Evolutionary conservation across 2,329 filamentous ascomycete genomes (phyloP).

Genomic region (Fusarium papillatum): DNA sequence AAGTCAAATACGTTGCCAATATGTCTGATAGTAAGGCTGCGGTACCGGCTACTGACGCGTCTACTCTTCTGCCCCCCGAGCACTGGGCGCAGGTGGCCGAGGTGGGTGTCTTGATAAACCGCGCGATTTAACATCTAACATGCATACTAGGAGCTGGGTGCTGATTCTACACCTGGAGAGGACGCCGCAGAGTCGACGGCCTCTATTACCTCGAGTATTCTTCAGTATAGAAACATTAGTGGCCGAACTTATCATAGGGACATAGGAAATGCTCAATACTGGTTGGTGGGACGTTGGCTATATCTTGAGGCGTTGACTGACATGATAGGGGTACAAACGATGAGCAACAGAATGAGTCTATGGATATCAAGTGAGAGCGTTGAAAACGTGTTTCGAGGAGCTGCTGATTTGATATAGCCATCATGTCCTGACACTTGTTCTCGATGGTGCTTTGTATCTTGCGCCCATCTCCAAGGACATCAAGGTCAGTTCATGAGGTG

Average conservation of each 20-base stretch:
- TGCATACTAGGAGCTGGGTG: slow-evolving; percentile 8
- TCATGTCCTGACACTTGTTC: slow-evolving; percentile 29
- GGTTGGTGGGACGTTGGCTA: background rate
- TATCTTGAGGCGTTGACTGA: background rate
- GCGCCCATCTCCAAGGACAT: slow-evolving; percentile 23
- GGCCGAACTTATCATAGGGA: slow-evolving; percentile 31
- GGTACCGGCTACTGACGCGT: background rate
- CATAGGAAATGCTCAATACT: slow-evolving; percentile 30
- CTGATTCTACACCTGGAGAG: slow-evolving; percentile 18
- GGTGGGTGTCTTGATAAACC: background rate
- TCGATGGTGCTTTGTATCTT: slow-evolving; percentile 16
- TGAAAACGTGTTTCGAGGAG: accelerated
- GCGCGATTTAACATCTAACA: background rate
- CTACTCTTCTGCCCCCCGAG: slow-evolving; percentile 24
- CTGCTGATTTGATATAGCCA: slow-evolving; percentile 14
- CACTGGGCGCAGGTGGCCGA: slow-evolving; percentile 33
- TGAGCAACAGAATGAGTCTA: slow-evolving; percentile 34
- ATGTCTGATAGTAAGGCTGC: background rate
- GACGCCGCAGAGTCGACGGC: slow-evolving; percentile 17
- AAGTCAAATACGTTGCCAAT: background rate
- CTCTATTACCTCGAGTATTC: slow-evolving; percentile 27
- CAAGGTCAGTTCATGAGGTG: background rate
- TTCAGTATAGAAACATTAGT: slow-evolving; percentile 30
- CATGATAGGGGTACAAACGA: slow-evolving; percentile 28
- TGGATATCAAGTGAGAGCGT: slow-evolving; percentile 29